Conservation (phyloP, 371 early-diverging fungal species). For the Zancudomyces culisetae region DNA sequence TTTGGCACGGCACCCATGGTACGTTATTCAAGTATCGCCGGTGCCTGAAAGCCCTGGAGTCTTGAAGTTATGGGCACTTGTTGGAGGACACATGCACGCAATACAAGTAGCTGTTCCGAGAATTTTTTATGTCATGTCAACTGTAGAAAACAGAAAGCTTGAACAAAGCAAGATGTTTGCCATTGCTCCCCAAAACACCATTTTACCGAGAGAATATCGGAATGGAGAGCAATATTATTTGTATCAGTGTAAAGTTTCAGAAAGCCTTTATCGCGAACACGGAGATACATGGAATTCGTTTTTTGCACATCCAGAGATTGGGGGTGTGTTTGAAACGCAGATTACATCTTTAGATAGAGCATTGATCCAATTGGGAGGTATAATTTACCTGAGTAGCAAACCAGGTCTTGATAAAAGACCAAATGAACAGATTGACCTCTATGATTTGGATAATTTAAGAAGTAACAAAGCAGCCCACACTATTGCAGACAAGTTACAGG, state of each 20-base stretch:
- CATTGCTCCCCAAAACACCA: slow-evolving; percentile 2
- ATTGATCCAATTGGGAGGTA: slow-evolving; percentile 48
- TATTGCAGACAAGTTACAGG: background rate
- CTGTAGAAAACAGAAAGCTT: slow-evolving; percentile 30
- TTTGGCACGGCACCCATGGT: slow-evolving; percentile 38
- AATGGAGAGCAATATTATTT: slow-evolving; percentile 26
- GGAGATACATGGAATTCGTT: slow-evolving; percentile 45
- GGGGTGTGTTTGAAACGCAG: slow-evolving; percentile 84
- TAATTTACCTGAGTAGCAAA: background rate
- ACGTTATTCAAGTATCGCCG: slow-evolving; percentile 65
- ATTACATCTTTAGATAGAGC: slow-evolving; percentile 60
- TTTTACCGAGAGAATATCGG: background rate
- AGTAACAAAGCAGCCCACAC: background rate
- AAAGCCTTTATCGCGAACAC: slow-evolving; percentile 49
- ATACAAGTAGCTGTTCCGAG: slow-evolving; percentile 63
- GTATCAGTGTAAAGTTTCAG: slow-evolving; percentile 63
- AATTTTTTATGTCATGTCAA: slow-evolving; percentile 64
- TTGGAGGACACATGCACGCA: slow-evolving; percentile 42
- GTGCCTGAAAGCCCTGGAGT: slow-evolving; percentile 62
- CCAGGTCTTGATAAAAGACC: background rate
- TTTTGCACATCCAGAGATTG: slow-evolving; percentile 72
- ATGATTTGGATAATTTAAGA: background rate
- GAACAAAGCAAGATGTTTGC: slow-evolving; percentile 13
- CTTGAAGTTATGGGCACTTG: slow-evolving; percentile 61
- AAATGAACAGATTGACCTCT: background rate